Evolutionary conservation across 2,329 filamentous ascomycete species (phyloP), one percentile per base, ranked within the genome.

Genomic region (Chaetomiaceae sp.): DNA sequence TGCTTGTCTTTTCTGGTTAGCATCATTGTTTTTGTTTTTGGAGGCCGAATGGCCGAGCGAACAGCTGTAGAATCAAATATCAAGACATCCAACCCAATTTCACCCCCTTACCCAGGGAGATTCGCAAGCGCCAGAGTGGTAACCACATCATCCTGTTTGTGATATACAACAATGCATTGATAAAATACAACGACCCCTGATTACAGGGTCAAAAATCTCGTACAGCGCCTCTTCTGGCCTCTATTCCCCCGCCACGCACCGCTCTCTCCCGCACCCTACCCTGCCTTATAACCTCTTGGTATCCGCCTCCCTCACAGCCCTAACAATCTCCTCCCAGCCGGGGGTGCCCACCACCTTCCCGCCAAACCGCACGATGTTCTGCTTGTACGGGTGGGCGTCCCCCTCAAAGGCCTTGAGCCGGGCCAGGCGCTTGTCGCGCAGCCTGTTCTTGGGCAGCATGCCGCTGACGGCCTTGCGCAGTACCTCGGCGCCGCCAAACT

Each of bases 351-450:
- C 79, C 35, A 66, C 62, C 60, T 79, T 73, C 14, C 83, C 85
- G 6, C 76, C 78, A 60, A 92, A 86, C 66, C 80, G 81, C 44
- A 96, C 70, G 55, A 97, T 71, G 65, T 99, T 99, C 69, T 85
- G 71, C 78, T 88, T 87, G 69, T 96, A 97, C 34, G 93, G 95
- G 74, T 99, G 91, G 20, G 83, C 82, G 34, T 82, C 76, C n/a
- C 92, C 90, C 72, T 99, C 95, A 69, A 96, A 99, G 5, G 88
- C 91, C 81, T 97, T 99, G 66, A 99, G 72, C 61, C 93, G 78
- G 33, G 85, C 89, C 73, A 99, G 73, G 58, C 95, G 75, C 75
- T 89, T 87, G 68, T 96, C 90, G 62, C 92, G 77, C 65, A 99
- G 73, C 63, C 91, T 76, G 73, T 99, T 99, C 81, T 99, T 99